Evolutionary conservation across 208 protist species (phyloP).

Genomic region (Leishmania amazonensis): DNA sequence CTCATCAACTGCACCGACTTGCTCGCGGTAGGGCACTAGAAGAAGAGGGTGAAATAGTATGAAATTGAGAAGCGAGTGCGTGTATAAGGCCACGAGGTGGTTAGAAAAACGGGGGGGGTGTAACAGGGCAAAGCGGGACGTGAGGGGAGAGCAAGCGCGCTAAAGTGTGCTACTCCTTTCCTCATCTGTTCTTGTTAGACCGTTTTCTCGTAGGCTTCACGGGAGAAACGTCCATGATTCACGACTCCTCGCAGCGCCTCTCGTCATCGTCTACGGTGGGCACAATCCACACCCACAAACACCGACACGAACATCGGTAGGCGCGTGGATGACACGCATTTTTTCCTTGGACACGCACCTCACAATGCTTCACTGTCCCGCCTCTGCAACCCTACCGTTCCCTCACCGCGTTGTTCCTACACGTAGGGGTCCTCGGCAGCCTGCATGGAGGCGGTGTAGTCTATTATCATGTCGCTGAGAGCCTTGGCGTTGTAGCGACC

Average conservation of each 20-base stretch:
- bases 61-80: background rate
- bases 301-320: background rate
- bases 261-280: background rate
- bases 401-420: background rate
- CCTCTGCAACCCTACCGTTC: background rate
- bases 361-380: background rate
- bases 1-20: background rate
- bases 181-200: too few species aligned
- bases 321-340: background rate
- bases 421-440: background rate
- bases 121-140: background rate
- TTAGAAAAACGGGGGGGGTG: background rate
- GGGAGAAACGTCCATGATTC: background rate
- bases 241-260: background rate
- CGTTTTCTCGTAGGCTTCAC: background rate
- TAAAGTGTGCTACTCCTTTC: background rate
- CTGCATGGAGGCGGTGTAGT: constrained; percentile 33
- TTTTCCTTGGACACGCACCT: background rate
- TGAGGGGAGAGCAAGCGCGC: background rate
- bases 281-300: background rate
- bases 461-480: constrained; percentile 44
- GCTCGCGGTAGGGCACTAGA: background rate
- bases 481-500: constrained; percentile 46
- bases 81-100: background rate
- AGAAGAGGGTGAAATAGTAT: background rate